Conservation (phyloP, 2,329 filamentous ascomycete species). For the Ophiobolus disseminans region DNA sequence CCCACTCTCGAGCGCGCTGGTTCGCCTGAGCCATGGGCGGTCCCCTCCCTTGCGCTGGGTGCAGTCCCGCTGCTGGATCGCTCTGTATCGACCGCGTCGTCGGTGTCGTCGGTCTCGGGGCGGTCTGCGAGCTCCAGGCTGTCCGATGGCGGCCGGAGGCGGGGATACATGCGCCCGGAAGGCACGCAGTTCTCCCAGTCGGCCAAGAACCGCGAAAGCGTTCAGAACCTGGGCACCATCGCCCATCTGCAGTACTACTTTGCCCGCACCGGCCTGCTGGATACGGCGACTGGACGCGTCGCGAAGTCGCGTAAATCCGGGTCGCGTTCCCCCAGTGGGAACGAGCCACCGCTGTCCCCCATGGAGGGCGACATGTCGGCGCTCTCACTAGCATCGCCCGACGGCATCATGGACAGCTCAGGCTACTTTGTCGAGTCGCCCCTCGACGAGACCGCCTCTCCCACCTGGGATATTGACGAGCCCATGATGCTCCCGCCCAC, state of each 20-base stretch:
- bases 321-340: conserved; percentile 41
- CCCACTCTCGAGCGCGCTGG: conserved; percentile 49
- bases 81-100: conserved; percentile 68
- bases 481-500: conserved; percentile 92
- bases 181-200: conserved; percentile 90
- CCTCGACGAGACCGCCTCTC: conserved; percentile 58
- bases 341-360: conserved; percentile 36
- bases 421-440: conserved; percentile 60
- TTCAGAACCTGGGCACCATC: conserved; percentile 95
- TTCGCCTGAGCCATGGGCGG: conserved; percentile 70
- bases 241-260: conserved; percentile 99
- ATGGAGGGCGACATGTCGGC: conserved; percentile 36
- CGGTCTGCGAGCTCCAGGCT: conserved; percentile 68
- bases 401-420: conserved; percentile 34
- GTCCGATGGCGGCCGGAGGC: conserved; percentile 62
- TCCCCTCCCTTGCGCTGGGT: conserved; percentile 69
- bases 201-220: conserved; percentile 88
- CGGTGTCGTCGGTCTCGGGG: conserved; percentile 62
- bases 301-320: conserved; percentile 69
- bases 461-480: conserved; percentile 66
- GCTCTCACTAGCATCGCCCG: conserved; percentile 32
- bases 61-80: conserved; percentile 66
- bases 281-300: conserved; percentile 89
- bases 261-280: conserved; percentile 87
- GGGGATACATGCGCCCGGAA: conserved; percentile 87